Conservation (phyloP, 306 rosid genomes). For the Elaeagnus macrophylla region DNA sequence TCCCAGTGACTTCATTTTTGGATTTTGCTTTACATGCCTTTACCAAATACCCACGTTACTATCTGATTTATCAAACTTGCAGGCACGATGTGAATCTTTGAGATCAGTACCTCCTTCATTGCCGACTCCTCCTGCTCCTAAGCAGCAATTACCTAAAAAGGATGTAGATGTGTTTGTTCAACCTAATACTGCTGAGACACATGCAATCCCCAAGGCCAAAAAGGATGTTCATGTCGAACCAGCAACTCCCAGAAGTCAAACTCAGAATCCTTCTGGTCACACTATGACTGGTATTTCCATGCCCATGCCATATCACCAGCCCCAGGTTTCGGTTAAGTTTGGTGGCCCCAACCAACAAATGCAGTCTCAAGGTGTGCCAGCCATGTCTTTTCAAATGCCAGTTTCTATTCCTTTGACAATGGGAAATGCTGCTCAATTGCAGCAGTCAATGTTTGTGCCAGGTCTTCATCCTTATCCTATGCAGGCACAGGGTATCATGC, state of each 20-base stretch:
- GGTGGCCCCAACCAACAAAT: slow-evolving; percentile 73
- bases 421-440: slow-evolving; percentile 69
- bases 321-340: slow-evolving; percentile 60
- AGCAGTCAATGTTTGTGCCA: slow-evolving; percentile 53
- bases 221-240: slow-evolving; percentile 45
- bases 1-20: not conserved
- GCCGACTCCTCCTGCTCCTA: slow-evolving; percentile 60
- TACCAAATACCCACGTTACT: slow-evolving; percentile 5
- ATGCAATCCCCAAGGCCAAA: slow-evolving; percentile 33
- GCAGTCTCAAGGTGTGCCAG: slow-evolving; percentile 65
- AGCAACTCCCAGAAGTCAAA: slow-evolving; percentile 35
- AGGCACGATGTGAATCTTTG: slow-evolving; percentile 60
- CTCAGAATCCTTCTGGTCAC: slow-evolving; percentile 53
- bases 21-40: not conserved
- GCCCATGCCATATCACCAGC: slow-evolving; percentile 51
- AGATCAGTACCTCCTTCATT: slow-evolving; percentile 42
- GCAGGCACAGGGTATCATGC: slow-evolving; percentile 65
- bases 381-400: slow-evolving; percentile 57
- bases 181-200: slow-evolving; percentile 39
- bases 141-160: slow-evolving; percentile 61
- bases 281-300: slow-evolving; percentile 58
- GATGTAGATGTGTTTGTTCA: slow-evolving; percentile 44
- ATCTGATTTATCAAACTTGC: slow-evolving; percentile 23
- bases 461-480: slow-evolving; percentile 70
- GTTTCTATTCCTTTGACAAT: slow-evolving; percentile 48